Evolutionary conservation across 2,329 filamentous ascomycete genomes (phyloP), one percentile per base, ranked within the genome.

Genomic region (Curvularia sp.): DNA sequence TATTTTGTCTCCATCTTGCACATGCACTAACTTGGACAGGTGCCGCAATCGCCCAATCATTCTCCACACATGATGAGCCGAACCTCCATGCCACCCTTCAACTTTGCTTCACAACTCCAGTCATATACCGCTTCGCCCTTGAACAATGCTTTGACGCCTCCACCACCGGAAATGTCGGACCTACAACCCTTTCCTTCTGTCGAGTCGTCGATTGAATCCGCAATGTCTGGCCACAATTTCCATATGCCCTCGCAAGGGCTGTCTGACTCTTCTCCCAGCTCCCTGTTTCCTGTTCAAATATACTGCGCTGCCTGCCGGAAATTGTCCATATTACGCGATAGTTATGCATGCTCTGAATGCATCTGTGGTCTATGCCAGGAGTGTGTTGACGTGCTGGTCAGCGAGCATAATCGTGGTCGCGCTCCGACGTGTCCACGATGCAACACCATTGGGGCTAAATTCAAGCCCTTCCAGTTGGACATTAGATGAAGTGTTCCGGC

Each of bases 261-360:
- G 12, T 78, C 79, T 31, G 76, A 90, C 79, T 86, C 86, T 18
- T 88, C 89, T 7, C 90, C 92, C 6, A 74, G 69, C 15, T 77
- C 71, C 50, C 67, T 68, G 10, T 76, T 77, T 39, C 70, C 76
- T 31, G 89, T 94, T 3, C 91, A 96, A 74, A 96, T 98, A 42
- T 97, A 96, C 75, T 98, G 94, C 75, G 91, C 93, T 20, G 91
- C 90, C 48, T 98, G 94, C 73, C 88, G 91, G 64, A 87, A 89
- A 38, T 83, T 93, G 18, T 93, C 89, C 51, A 81, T 89, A 10
- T 81, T 98, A 26, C 89, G 88, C 70, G 90, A 94, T 70, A 95
- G 92, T 33, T 97, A 93, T 73, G 94, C 94, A 22, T 98, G 94
- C 76, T 97, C 93, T 1, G 93, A 97, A 77, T 98, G 95, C 76